Evolutionary conservation across 2,329 filamentous ascomycete species (phyloP).

Genomic region (Diaporthe sp.): DNA sequence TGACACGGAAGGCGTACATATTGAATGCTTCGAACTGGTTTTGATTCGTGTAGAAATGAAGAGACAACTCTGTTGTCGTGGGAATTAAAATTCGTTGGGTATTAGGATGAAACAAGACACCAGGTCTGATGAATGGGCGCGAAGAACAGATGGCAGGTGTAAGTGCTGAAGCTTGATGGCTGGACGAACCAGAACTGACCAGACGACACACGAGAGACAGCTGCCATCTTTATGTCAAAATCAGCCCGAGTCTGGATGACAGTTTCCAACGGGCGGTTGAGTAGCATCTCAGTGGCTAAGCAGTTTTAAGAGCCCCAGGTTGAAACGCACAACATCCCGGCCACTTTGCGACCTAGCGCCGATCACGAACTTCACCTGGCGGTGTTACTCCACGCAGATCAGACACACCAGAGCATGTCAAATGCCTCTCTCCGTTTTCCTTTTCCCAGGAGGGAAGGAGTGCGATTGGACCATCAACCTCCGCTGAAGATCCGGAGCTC

Average conservation of each 20-base stretch:
- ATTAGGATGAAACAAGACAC: conserved; percentile 24
- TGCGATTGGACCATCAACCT: conserved; percentile 17
- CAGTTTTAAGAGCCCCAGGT: conserved; percentile 21
- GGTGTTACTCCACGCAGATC: conserved; percentile 23
- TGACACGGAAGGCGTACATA: conserved; percentile 19
- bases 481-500: conserved; percentile 10
- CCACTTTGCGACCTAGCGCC: conserved; percentile 20
- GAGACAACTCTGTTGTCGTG: neutral
- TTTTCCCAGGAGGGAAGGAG: conserved; percentile 8
- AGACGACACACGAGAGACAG: conserved; percentile 21
- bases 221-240: conserved; percentile 32
- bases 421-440: neutral
- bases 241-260: conserved; percentile 18
- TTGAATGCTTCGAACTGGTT: neutral
- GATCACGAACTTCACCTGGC: conserved; percentile 9
- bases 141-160: conserved; percentile 16
- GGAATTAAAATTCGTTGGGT: neutral
- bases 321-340: conserved; percentile 20
- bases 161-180: conserved; percentile 15
- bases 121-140: conserved; percentile 20
- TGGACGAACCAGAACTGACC: conserved; percentile 17
- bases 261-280: neutral
- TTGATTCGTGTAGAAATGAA: neutral
- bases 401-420: neutral
- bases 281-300: conserved; percentile 27